Base-by-base conservation (phyloP, 1,284 basidiomycete species). In the Fomitopsis schrenkii region DNA sequence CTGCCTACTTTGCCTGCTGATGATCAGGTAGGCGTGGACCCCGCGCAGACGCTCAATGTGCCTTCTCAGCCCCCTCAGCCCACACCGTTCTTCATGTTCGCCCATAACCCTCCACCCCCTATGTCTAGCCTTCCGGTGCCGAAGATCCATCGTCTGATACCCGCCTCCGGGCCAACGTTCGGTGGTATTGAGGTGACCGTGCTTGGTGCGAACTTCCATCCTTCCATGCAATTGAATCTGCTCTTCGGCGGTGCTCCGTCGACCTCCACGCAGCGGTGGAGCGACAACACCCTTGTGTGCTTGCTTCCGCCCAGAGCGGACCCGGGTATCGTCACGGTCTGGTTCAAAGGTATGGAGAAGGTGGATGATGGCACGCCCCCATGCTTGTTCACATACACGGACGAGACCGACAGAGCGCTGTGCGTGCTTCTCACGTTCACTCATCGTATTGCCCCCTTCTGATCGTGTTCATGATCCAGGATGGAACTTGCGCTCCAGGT, bases 111-210 rank as follows among this genome's bases (percentile, higher is more conserved):
- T 54, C 74, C 77, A 6, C 74, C 81, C 17, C 76, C 80, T 35
- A 68, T 80, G 35, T 66, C 78, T 22, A 68, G 79, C 33, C 70
- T 85, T 42, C 81, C 84, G 33, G 67, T 81, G 36, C 91, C 91
- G 6, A 86, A 80, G 55, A 93, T 93, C 54, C 90, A 92, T 68
- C 85, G 90, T 9, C 84, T 97, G 54, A 95, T 99, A 62, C 97
- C 97, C 0, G 88, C 89, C 57, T 88, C 91, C 67, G 97, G 97
- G 7, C 96, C 97, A 7, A 94, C 92, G 17, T 87, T 90, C 58
- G 97, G 97, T 36, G 97, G 97, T 1, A 94, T 94, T 65, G 95
- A 97, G 73, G 92, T 99, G 26, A 99, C 97, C 0, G 81, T 99
- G 5, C 85, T 98, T 2, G 97, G 97, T 7, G 85, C 90, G 50